A percentile compares a stretch with the other conserved stretches of the same genome.
Evolutionary conservation across 768 basidiomycete species (phyloP).

Genomic region (Phylloporus arenicola): DNA sequence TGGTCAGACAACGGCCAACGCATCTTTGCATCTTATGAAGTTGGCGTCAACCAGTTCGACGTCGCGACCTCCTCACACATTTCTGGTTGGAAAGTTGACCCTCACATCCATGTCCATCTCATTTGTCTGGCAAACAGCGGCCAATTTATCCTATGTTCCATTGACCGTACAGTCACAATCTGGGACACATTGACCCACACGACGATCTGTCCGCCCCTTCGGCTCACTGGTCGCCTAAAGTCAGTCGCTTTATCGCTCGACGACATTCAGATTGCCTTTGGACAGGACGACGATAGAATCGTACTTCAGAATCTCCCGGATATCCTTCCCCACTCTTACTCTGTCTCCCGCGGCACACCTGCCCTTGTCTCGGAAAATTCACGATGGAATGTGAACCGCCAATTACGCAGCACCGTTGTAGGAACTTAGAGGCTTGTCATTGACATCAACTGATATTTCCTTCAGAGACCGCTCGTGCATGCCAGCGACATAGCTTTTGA

Average conservation of each 20-base stretch:
- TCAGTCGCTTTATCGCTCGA: conserved; percentile 1
- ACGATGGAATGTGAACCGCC: neutral
- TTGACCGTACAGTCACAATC: neutral
- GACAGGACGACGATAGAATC: conserved; percentile 3
- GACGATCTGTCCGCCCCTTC: neutral
- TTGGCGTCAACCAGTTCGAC: neutral
- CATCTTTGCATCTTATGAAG: conserved; percentile 3
- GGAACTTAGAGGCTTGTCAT: neutral
- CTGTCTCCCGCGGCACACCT: neutral
- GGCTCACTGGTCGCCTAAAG: neutral
- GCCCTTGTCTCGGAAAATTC: neutral
- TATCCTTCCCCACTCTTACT: conserved; percentile 5
- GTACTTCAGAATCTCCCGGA: neutral
- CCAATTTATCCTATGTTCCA: conserved; percentile 4
- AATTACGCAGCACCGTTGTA: neutral
- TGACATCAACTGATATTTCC: neutral
- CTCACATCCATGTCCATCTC: neutral
- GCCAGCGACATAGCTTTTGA: neutral
- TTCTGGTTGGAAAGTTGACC: neutral
- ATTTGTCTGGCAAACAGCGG: neutral
- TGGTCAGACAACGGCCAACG: conserved; percentile 7
- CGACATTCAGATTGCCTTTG: conserved; percentile 2
- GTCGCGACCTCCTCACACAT: neutral
- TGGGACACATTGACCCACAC: conserved; percentile 6
- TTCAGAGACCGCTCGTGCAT: conserved; percentile 1